A percentile compares a stretch with the other conserved stretches of the same genome.
Conservation (phyloP, 2,329 filamentous ascomycete species). For the Fulvia fulva region DNA sequence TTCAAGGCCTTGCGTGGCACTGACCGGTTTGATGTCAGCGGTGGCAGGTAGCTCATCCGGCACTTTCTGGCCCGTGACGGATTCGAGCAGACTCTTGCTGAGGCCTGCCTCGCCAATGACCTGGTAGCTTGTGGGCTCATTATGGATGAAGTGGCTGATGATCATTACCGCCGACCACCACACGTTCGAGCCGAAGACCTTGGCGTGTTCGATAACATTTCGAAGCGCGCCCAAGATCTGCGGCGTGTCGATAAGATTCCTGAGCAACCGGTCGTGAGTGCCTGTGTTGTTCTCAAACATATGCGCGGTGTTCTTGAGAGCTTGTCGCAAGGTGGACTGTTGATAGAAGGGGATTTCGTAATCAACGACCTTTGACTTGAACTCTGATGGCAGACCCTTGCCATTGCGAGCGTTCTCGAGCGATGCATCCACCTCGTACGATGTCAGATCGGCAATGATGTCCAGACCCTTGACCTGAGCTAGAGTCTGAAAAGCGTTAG, state of each 20-base stretch:
- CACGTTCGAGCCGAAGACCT: constrained; percentile 81
- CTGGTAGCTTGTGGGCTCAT: constrained; percentile 94
- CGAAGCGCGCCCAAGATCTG: constrained; percentile 75
- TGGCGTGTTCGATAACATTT: constrained; percentile 74
- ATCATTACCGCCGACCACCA: constrained; percentile 95
- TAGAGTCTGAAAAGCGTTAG: constrained; percentile 78
- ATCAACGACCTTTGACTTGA: constrained; percentile 79
- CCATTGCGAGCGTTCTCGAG: constrained; percentile 62
- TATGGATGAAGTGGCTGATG: constrained; percentile 94
- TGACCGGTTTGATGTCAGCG: constrained; percentile 18
- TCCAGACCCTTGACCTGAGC: constrained; percentile 81
- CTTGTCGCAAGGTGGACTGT: constrained; percentile 87
- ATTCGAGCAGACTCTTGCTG: constrained; percentile 78
- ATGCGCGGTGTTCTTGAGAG: constrained; percentile 94
- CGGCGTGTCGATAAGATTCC: constrained; percentile 92
- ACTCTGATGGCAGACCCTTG: constrained; percentile 67
- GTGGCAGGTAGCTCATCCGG: constrained; percentile 23
- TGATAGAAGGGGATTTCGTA: constrained; percentile 91
- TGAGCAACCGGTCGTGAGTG: constrained; percentile 82
- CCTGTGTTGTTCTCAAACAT: constrained; percentile 80
- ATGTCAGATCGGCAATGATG: constrained; percentile 80
- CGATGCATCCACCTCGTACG: constrained; percentile 70
- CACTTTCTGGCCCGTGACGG: constrained; percentile 54
- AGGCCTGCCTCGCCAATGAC: constrained; percentile 93
- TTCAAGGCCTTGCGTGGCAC: constrained; percentile 8